Evolutionary conservation across 1,139 yeast genomes (phyloP).

Genomic region (Hanseniaspora uvarum): DNA sequence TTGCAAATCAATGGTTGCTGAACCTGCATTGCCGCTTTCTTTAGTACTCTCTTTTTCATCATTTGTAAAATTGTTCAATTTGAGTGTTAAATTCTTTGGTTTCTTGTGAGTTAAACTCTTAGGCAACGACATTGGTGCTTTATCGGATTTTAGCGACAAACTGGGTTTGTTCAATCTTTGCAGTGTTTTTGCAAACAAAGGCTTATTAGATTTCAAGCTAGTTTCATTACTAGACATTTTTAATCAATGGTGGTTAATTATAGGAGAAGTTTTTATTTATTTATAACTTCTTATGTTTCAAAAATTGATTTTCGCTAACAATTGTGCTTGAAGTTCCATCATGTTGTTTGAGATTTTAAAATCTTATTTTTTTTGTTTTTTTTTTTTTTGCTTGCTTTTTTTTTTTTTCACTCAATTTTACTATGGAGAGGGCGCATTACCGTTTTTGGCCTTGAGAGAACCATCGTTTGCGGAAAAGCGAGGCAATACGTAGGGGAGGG

Average conservation of each 20-base stretch:
- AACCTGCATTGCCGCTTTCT: neutral
- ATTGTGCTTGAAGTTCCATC: too few species aligned
- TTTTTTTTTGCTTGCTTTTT: too few species aligned
- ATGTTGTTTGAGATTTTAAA: too few species aligned
- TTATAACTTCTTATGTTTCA: neutral
- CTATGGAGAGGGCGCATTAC: too few species aligned
- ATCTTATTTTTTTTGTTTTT: too few species aligned
- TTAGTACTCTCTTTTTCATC: neutral
- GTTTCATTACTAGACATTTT: neutral
- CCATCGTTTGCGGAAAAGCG: too few species aligned
- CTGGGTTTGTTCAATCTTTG: slow-evolving; percentile 17
- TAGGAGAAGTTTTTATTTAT: too few species aligned
- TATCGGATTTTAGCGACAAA: neutral
- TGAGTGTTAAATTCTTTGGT: neutral
- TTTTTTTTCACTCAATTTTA: too few species aligned
- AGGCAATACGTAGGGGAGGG: neutral
- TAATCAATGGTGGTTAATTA: neutral
- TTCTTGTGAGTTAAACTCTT: neutral
- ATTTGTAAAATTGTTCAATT: neutral
- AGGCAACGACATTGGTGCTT: neutral
- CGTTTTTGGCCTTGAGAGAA: too few species aligned
- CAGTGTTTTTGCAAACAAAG: slow-evolving; percentile 11
- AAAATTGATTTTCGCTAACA: too few species aligned
- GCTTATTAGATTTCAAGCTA: slow-evolving; percentile 3
- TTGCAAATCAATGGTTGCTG: slow-evolving; percentile 12